Evolutionary conservation across 163 green algal species (phyloP), one percentile per base, ranked within the genome.

Genomic region (Volvox carteri): DNA sequence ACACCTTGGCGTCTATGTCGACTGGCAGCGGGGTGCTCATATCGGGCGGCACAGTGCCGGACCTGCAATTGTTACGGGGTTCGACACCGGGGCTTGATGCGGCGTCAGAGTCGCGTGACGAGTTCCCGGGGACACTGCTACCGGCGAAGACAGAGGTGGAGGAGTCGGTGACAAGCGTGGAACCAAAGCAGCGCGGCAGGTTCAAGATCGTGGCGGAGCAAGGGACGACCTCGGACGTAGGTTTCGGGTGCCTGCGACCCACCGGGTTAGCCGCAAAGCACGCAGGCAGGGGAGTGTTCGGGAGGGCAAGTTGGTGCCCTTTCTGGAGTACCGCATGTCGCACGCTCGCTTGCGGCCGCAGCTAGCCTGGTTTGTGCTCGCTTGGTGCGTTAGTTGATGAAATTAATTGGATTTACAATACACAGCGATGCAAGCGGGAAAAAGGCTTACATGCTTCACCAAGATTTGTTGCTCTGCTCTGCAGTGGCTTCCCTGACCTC

Each of bases 161-260:
- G 85, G 85, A 83, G 84, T 67, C 37, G 4, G 84, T 89, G 70
- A 77, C 84, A 4, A 89, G 84, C 50, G 70, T 89, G 52, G 88
- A 93, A 85, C 88, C 91, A 33, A 94, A 94, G 77, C 91, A 92
- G 78, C 91, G 90, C 33, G 96, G 95, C 9, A 85, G 95, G 28
- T 96, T 96, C 87, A 93, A 94, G n/a, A 95, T 97, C 33, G 94
- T 97, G 21, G 92, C 96, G 78, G 93, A 97, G 48, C 95, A 96
- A 30, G 78, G 62, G 25, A 65, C 87, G 35, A 12, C n/a, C n/a
- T n/a, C 9, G 2, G 56, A 81, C 4, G 84, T 81, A 37, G 35
- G 84, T 75, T 73, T 41, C 25, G n/a, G 8, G 62, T 73, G 8
- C 28, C 2, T 11, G 54, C 3, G 54, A 65, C 19, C 54, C 54